Base-by-base conservation (phyloP, 257 asterid species). In the Solanum chilense region DNA sequence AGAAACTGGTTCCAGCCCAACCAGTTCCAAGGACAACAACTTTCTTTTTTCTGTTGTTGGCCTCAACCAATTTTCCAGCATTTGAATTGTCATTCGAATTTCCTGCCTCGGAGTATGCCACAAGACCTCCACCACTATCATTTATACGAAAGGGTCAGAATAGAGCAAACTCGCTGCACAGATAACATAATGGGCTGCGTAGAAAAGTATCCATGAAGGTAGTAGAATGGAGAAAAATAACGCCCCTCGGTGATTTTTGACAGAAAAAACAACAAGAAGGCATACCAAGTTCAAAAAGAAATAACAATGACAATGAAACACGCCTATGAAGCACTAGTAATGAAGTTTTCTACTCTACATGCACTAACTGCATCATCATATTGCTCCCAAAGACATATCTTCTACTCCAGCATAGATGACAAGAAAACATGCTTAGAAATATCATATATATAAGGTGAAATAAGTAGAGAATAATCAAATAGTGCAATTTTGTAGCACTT, bases 11-110 rank as follows among this genome's bases (percentile, higher is more conserved):
- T 89, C 98, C 98, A 56, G 98, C 99, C 99, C 99, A 97, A 86
- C 98, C 99, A 91, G 99, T 94, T 91, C 99, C 99, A 78, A 97
- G 98, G 70, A 97, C 98, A 82, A 97, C 98, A 86, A 97, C 95
- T 89, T 91, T 92, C 91, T 97, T 97, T 88, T 93, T 95, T 91
- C 88, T 94, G 74, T 69, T 87, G 49, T 86, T 91, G 77, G 90
- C 86, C 87, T 83, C 98, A 14, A 89, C 66, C 71, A 92, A 37
- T 88, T 87, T 89, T 62, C 86, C 89, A 86, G 77, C 27, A 71
- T 86, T 90, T 82, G 83, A n/a, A 82, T 91, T 93, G 83, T 88
- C 86, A 20, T 91, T 88, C 9, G 93, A 29, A 82, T 92, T 89
- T 88, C 95, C 93, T 66, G 96, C 96, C 62, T 95, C 99, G 86